A percentile compares a stretch with the other conserved stretches of the same genome.
phyloP scores from a whole-genome alignment of 2,329 filamentous ascomycete genomes.

The Aspergillus fumigatus region DNA sequence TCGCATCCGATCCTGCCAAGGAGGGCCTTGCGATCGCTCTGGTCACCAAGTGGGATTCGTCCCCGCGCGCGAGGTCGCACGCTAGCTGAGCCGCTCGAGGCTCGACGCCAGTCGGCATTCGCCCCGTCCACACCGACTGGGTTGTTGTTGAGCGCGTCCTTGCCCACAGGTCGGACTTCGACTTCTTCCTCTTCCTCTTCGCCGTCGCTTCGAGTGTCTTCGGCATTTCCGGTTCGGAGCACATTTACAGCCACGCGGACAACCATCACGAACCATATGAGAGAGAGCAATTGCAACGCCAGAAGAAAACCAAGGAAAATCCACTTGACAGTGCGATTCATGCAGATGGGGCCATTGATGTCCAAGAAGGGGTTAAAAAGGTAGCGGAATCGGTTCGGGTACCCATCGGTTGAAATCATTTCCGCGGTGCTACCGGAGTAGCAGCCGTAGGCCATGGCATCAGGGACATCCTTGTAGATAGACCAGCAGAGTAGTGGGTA shows the following conservation, averaged over 20 bases:
- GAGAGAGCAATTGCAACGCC: conserved; percentile 71
- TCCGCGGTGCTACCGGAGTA: conserved; percentile 52
- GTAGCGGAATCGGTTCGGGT: conserved; percentile 51
- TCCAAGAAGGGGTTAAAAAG: conserved; percentile 70
- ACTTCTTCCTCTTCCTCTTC: conserved; percentile 60
- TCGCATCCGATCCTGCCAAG: conserved; percentile 79
- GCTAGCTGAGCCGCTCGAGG: conserved; percentile 27
- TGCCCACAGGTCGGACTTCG: conserved; percentile 26
- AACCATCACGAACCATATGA: conserved; percentile 90
- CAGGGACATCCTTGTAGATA: conserved; percentile 63
- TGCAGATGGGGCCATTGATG: conserved; percentile 72
- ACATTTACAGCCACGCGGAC: conserved; percentile 76
- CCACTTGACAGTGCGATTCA: conserved; percentile 68
- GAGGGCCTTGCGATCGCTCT: conserved; percentile 61
- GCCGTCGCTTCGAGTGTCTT: conserved; percentile 83
- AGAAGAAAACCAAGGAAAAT: conserved; percentile 73
- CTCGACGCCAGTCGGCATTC: conserved; percentile 30
- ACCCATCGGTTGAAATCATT: conserved; percentile 30
- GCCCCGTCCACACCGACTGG: conserved; percentile 21
- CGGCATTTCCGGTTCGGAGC: conserved; percentile 66
- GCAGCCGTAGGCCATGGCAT: conserved; percentile 63
- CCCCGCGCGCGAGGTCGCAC: conserved; percentile 35
- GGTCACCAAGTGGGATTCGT: conserved; percentile 35
- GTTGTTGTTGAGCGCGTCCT: conserved; percentile 20
- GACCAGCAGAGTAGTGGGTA: conserved; percentile 81